phyloP scores from a whole-genome alignment of 2,329 filamentous ascomycete genomes.

The Stagonosporopsis cucurbitacearum region DNA sequence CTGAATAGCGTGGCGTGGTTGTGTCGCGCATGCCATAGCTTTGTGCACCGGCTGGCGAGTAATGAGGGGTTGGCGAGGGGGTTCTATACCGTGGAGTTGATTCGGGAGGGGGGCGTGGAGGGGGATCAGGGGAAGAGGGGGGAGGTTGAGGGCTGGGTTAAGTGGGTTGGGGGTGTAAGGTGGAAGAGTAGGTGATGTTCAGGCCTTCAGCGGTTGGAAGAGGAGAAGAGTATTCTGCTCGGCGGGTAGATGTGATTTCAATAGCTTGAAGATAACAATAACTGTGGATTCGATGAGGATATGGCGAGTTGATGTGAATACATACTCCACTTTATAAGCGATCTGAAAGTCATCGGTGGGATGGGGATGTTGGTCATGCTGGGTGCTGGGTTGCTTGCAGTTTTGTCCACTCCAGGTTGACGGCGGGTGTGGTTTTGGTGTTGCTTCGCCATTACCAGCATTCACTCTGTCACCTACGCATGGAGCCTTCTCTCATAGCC shows the following conservation, averaged over 20 bases:
- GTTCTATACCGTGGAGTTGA: constrained; percentile 74
- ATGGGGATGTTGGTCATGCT: too few relatives aligned
- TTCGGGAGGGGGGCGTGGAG: constrained; percentile 77
- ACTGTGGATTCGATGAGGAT: too few relatives aligned
- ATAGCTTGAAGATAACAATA: not conserved
- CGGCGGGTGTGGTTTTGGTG: too few relatives aligned
- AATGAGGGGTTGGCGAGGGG: constrained; percentile 80
- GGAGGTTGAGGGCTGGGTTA: constrained; percentile 73
- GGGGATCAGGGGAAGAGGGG: constrained; percentile 65
- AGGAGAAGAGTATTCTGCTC: not conserved
- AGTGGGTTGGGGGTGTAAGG: constrained; percentile 74
- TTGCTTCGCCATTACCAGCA: too few relatives aligned
- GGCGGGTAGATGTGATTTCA: not conserved
- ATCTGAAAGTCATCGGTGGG: too few relatives aligned
- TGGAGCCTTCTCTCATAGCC: too few relatives aligned
- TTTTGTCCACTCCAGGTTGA: too few relatives aligned
- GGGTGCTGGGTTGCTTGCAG: too few relatives aligned
- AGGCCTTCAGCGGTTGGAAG: too few relatives aligned
- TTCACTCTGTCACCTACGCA: too few relatives aligned
- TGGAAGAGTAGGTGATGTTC: constrained; percentile 69
- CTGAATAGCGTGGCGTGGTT: constrained; percentile 85
- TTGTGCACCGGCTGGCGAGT: constrained; percentile 75
- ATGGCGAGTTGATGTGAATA: not conserved
- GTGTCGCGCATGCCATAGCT: constrained; percentile 82
- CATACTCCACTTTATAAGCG: not conserved